Conservation (phyloP, 805 yeast species). For the Tetrapisispora nanseiensis region DNA sequence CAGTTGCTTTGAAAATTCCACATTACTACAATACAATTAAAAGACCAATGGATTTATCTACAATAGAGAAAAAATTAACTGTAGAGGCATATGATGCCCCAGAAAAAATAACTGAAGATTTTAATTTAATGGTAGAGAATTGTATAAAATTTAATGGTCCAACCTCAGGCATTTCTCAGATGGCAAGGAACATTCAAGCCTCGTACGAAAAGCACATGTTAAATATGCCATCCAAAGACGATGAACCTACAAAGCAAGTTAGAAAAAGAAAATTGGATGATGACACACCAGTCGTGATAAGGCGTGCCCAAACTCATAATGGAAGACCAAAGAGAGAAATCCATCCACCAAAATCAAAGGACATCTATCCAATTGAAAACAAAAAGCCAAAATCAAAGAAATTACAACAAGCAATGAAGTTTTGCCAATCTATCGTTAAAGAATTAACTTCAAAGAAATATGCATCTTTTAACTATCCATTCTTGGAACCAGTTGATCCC, state of each 20-base stretch:
- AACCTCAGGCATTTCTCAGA: slow-evolving; percentile 71
- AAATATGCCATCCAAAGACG: slow-evolving; percentile 70
- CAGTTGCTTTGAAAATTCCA: slow-evolving; percentile 79
- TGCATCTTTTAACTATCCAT: slow-evolving; percentile 79
- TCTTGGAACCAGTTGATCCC: slow-evolving; percentile 89
- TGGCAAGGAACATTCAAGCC: slow-evolving; percentile 86
- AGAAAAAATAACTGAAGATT: slow-evolving; percentile 61
- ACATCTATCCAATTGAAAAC: slow-evolving; percentile 67
- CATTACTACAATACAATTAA: slow-evolving; percentile 74
- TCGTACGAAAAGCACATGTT: slow-evolving; percentile 88
- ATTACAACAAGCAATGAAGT: slow-evolving; percentile 79
- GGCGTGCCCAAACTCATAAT: slow-evolving; percentile 66
- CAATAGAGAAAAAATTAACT: slow-evolving; percentile 73
- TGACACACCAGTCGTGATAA: slow-evolving; percentile 35
- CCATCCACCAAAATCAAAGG: slow-evolving; percentile 93
- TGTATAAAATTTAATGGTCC: slow-evolving; percentile 81
- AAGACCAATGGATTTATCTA: slow-evolving; percentile 88
- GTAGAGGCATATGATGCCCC: slow-evolving; percentile 65
- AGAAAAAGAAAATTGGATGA: slow-evolving; percentile 23
- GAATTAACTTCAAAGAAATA: slow-evolving; percentile 79
- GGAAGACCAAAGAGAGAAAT: slow-evolving; percentile 93
- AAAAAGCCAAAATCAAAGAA: slow-evolving; percentile 75
- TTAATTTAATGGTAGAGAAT: slow-evolving; percentile 75
- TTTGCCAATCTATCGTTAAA: slow-evolving; percentile 70
- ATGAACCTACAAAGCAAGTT: slow-evolving; percentile 21